Percentiles rank a stretch among this genome's conserved stretches.
These are phyloP conservation scores for Amanita muscaria DNA, from an alignment of 768 basidiomycete species.

Conservation along the genomic window DNA sequence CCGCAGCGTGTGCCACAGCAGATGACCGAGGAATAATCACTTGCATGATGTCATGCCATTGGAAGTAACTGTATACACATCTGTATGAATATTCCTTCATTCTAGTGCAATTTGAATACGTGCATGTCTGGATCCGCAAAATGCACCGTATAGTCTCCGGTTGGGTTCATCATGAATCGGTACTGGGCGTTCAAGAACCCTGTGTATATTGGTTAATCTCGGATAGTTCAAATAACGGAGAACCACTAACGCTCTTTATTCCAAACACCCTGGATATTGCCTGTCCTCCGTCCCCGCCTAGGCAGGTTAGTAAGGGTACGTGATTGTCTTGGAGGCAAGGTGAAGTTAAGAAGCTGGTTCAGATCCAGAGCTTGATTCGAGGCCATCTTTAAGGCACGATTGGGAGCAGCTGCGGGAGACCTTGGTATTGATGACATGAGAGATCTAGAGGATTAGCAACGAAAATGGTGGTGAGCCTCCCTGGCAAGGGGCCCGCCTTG, in stretches of 20 bases:
- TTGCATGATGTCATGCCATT: slow-evolving; percentile 94
- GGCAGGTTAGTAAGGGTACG: slow-evolving; percentile 50
- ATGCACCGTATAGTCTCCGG: slow-evolving; percentile 86
- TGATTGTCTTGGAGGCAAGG: slow-evolving; percentile 78
- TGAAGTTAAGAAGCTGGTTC: slow-evolving; percentile 91
- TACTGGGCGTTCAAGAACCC: slow-evolving; percentile 96
- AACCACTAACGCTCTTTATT: slow-evolving; percentile 81
- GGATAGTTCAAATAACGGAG: slow-evolving; percentile 12
- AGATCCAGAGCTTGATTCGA: slow-evolving; percentile 50
- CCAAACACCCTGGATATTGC: slow-evolving; percentile 60
- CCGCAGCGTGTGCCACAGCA: slow-evolving; percentile 57
- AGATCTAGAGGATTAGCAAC: not conserved
- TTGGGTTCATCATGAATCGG: slow-evolving; percentile 91
- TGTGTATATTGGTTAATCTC: slow-evolving; percentile 22
- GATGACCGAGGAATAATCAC: slow-evolving; percentile 85
- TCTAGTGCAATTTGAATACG: slow-evolving; percentile 22
- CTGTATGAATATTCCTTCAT: slow-evolving; percentile 13
- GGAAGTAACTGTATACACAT: slow-evolving; percentile 61
- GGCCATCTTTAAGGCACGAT: slow-evolving; percentile 62
- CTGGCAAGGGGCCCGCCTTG: slow-evolving; percentile 36
- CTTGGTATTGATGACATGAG: slow-evolving; percentile 30
- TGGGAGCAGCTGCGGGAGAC: slow-evolving; percentile 32
- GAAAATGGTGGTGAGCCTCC: slow-evolving; percentile 29
- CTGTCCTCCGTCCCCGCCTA: slow-evolving; percentile 67
- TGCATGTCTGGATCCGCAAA: slow-evolving; percentile 97